Base-by-base conservation (phyloP, 1,139 yeast species). In the Blastobotrys illinoisensis region DNA sequence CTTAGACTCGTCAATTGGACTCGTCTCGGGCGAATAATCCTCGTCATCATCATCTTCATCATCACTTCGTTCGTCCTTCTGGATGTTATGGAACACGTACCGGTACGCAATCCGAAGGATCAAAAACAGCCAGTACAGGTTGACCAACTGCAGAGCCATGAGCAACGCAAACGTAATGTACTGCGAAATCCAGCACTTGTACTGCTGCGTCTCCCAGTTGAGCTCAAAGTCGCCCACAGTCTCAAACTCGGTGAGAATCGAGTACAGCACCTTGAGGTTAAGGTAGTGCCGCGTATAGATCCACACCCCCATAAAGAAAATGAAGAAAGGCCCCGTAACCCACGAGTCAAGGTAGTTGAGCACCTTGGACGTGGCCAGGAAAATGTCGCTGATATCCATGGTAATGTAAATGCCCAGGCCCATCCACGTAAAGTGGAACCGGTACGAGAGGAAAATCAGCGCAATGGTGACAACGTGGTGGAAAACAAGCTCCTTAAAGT, bases 371-470 rank as follows among this genome's bases (percentile, higher is more conserved):
- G 78, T 64, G 7, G 97, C 86, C 63, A 93, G 77, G 74, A 90
- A 88, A 71, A 89, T 84, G 74, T 93, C 99, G 18, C 96, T 87
- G 28, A 89, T 79, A 71, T 93, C 99, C 99, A 93, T 93, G 23
- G 98, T 89, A 62, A 93, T 81, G 71, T 89, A 93, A 53, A 95
- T 82, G 21, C 88, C 88, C 46, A 93, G 72, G 5, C 99, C 99
- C 79, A 93, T 90, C 84, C 95, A 88, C 14, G 97, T 89, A 76
- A 90, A 93, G 71, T 93, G 97, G 79, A 93, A 93, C 61, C 93
- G 81, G 71, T 93, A 93, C n/a, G 96, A 88, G 56, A 82, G 78
- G 82, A 88, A 86, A 64, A 93, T 90, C 62, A 95, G 80, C 2
- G 93, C 83, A 68, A 93, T 84, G 40, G 99, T 95, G 57, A 93